Evolutionary conservation across 306 rosid species (phyloP).

Genomic region (Alnus glutinosa): DNA sequence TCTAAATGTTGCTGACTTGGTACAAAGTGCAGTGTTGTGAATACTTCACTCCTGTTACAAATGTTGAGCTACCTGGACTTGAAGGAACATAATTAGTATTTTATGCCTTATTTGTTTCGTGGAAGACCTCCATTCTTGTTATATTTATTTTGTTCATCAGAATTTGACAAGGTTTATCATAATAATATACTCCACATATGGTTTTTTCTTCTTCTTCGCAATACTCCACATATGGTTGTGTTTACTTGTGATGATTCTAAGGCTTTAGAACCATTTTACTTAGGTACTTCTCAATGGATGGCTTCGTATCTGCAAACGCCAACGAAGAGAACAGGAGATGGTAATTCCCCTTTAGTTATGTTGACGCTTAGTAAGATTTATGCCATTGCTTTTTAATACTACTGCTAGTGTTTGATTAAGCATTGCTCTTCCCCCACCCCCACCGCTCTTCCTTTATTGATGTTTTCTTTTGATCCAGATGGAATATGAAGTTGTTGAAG

Average conservation of each 20-base stretch:
- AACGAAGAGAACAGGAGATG: constrained; percentile 91
- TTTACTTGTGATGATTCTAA: constrained; percentile 23
- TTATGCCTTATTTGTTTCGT: background rate
- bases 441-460: constrained; percentile 20
- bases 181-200: background rate
- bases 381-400: constrained; percentile 16
- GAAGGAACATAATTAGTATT: background rate
- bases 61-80: background rate
- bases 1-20: background rate
- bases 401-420: constrained; percentile 14
- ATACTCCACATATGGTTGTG: background rate
- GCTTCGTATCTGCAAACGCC: constrained; percentile 80
- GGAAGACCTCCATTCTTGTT: constrained; percentile 3
- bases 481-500: constrained; percentile 93
- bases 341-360: constrained; percentile 41
- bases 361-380: constrained; percentile 21
- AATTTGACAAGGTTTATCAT: background rate
- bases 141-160: background rate
- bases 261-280: constrained; percentile 16
- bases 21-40: background rate
- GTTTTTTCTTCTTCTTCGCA: background rate
- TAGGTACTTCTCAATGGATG: constrained; percentile 87
- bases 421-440: background rate
- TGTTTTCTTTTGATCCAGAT: constrained; percentile 57
- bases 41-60: background rate